Evolutionary conservation across 139 green algal genomes (phyloP).

Genomic region (Raphidocelis subcapitata): DNA sequence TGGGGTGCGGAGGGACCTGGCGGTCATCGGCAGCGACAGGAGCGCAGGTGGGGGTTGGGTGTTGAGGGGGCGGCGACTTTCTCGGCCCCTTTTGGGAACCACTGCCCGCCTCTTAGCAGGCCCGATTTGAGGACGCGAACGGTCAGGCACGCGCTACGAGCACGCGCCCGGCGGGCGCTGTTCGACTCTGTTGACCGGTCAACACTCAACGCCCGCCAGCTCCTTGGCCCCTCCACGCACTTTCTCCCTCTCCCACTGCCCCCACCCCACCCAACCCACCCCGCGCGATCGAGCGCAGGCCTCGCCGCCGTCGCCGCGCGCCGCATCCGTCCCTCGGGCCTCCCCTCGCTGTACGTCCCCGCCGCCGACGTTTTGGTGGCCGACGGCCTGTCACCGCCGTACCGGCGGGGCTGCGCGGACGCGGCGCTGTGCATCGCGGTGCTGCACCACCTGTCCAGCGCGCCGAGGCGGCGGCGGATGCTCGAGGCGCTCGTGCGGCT

Average conservation of each 20-base stretch:
- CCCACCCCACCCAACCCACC: background rate
- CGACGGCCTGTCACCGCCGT: constrained; percentile 82
- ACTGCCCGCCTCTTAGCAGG: no score
- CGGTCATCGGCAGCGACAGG: constrained; percentile 73
- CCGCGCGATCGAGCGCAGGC: background rate
- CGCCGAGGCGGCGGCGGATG: constrained; percentile 56
- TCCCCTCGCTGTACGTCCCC: background rate
- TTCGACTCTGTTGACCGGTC: no score
- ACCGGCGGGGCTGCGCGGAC: constrained; percentile 69
- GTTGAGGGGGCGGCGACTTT: background rate
- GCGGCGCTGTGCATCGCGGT: constrained; percentile 96
- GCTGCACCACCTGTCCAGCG: constrained; percentile 90
- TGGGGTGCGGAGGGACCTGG: constrained; percentile 70
- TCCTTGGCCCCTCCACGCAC: no score
- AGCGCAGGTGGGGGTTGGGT: constrained; percentile 44
- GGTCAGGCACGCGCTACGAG: no score
- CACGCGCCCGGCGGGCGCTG: no score
- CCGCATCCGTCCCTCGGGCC: background rate
- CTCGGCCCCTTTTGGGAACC: background rate
- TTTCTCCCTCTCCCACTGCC: no score
- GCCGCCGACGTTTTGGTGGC: constrained; percentile 79
- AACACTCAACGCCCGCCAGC: no score
- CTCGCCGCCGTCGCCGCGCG: background rate
- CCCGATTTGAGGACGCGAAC: no score
- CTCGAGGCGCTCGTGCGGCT: constrained; percentile 77